Evolutionary conservation across 1,139 yeast species (phyloP), one percentile per base, ranked within the genome.

Genomic region (Blastobotrys capitulatus): DNA sequence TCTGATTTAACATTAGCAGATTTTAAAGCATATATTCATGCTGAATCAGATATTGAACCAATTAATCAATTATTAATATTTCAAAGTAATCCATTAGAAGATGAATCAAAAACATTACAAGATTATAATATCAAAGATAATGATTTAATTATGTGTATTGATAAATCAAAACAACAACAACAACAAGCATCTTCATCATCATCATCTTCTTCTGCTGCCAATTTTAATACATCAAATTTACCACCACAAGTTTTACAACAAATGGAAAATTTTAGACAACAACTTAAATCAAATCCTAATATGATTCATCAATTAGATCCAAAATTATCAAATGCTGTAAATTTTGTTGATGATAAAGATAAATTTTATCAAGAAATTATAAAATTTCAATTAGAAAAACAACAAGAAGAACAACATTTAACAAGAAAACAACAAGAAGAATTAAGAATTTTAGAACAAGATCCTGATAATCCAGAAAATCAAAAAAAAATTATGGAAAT

Each of bases 391-490:
- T 47, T 60, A 55, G 57, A 63, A 44, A 4, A 22, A 22, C 69
- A 67, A 47, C 60, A 65, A 19, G 55, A 58, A 29, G 58, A 57
- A 31, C 66, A 62, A 51, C 25, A 22, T 5, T 22, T 22, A 22
- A 5, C 25, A 7, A 55, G 58, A 57, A 56, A 68, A 59, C 61
- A 72, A 26, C 74, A 72, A 46, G 71, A 72, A 38, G 90, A 84
- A 58, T 66, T 82, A 55, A 64, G 68, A 35, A 67, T 74, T 44
- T 63, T 85, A 32, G 73, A 76, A 60, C 68, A 75, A 42, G 80
- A 86, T 59, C 94, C 94, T 1, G 89, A 84, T 60, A 78, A 82
- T 59, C 87, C 87, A 18, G 88, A 79, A 46, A 82, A 77, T 54
- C 94, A 87, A 60, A 76, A 75, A 22, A 74, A 77, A 56, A 83